These are phyloP conservation scores for Ochromonas danica DNA, from an alignment of 108 stramenopile species.

Conservation along the genomic window DNA sequence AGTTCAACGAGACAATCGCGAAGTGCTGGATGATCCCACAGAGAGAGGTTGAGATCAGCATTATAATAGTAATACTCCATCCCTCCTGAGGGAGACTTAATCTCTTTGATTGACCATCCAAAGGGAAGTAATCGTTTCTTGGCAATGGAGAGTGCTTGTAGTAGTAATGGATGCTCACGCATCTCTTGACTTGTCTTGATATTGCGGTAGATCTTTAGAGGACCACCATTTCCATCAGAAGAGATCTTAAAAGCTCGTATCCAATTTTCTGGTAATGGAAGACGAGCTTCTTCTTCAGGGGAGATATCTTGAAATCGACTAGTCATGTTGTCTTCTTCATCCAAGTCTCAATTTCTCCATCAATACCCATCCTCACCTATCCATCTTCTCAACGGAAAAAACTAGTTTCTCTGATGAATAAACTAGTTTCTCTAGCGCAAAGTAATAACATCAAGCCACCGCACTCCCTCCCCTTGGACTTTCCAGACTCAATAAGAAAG, in stretches of 20 bases:
- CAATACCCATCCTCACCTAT: too few species aligned
- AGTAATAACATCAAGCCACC: too few species aligned
- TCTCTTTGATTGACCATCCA: not conserved
- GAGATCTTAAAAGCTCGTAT: not conserved
- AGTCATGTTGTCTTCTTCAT: not conserved
- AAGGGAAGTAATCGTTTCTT: not conserved
- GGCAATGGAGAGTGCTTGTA: not conserved
- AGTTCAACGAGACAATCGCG: not conserved
- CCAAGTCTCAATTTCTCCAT: too few species aligned
- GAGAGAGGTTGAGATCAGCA: not conserved
- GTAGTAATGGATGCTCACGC: slow-evolving; percentile 6
- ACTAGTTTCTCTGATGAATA: too few species aligned
- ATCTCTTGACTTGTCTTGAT: not conserved
- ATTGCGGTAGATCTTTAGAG: slow-evolving; percentile 4
- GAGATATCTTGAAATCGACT: slow-evolving; percentile 1
- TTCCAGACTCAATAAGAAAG: too few species aligned
- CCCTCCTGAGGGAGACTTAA: too few species aligned
- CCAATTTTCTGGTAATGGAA: slow-evolving; percentile 20
- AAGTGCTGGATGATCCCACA: slow-evolving; percentile 14
- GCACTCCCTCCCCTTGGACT: too few species aligned
- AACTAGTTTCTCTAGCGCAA: too few species aligned
- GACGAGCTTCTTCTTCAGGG: not conserved
- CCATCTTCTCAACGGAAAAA: too few species aligned
- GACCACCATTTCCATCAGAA: not conserved
- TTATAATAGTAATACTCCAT: slow-evolving; percentile 2